Base-by-base conservation (phyloP, 352 stramenopile genomes). In the Salisapilia sapeloensis region DNA sequence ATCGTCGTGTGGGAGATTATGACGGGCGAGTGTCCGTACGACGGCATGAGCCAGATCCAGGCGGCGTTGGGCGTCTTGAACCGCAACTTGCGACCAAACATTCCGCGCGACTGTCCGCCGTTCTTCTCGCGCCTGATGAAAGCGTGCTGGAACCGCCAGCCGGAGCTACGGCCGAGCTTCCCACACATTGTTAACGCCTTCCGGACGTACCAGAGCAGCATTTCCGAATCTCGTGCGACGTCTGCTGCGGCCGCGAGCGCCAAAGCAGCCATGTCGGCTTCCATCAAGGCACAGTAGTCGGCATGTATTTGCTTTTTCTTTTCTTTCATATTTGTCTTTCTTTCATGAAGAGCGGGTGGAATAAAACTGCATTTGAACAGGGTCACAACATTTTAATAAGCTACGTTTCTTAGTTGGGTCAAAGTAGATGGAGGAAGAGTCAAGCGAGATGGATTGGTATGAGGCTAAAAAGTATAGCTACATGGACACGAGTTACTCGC, bases 1-100 rank as follows among this genome's bases (percentile, higher is more conserved):
- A 91, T 93, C 35, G 83, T 94, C 20, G 72, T 94, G 33, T 94
- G 80, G 78, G 78, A 94, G 44, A 87, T 92, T 29, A 77, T 89
- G 33, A 84, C 78, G 7, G 57, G 78, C 10, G 60, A 72, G 34
- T 86, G 84, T 40, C 80, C 80, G 16, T 92, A 91, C 52, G 69
- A 87, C 33, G 80, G 72, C 4, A 83, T 92, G 72, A 64, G 66
- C 27, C 74, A 82, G 36, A 80, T 90, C 34, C 66, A 86, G 35
- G 60, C 53, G 0, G 71, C 71, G 12, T 54, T 83, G 0, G 67
- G 61, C 7, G 64, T 81, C 23, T 43, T 81, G 12, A 81, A 81
- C 44, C 64, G 64, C 33, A 77, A 80, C 35, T 40, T 80, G 41
- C 56, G 64, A 9, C 64, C 64, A 6, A 72, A 69, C 24, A 70